These are phyloP conservation scores for Linum trigynum DNA, from an alignment of 345 rosid genomes.

Conservation along the genomic window DNA sequence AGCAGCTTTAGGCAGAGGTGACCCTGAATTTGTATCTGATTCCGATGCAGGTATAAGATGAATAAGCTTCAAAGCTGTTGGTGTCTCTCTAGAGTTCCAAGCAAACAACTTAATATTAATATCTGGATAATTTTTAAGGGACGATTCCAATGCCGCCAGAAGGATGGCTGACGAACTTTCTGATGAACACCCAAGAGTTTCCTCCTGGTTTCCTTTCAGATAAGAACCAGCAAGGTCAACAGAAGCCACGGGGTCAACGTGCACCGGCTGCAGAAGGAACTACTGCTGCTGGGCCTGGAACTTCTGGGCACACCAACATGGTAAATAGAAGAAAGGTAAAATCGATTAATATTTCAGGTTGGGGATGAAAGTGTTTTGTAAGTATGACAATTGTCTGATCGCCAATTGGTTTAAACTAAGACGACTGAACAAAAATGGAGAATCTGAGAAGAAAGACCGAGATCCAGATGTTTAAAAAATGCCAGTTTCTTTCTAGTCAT, in stretches of 20 bases:
- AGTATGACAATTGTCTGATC: too few relatives aligned
- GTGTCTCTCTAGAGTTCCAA: too few relatives aligned
- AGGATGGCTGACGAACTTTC: constrained; percentile 11
- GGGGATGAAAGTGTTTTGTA: too few relatives aligned
- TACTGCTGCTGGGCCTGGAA: constrained; percentile 8
- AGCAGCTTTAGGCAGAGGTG: not conserved
- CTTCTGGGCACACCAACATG: not conserved
- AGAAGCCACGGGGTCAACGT: constrained; percentile 1
- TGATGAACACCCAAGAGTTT: constrained; percentile 13
- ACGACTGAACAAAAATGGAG: too few relatives aligned
- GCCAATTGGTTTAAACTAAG: too few relatives aligned
- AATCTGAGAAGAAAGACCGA: too few relatives aligned
- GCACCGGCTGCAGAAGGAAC: constrained; percentile 4
- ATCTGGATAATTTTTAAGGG: constrained; percentile 9
- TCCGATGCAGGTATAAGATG: too few relatives aligned
- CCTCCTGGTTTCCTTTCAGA: constrained; percentile 10
- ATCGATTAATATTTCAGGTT: too few relatives aligned
- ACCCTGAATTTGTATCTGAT: too few relatives aligned
- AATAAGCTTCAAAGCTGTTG: too few relatives aligned
- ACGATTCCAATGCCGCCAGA: not conserved
- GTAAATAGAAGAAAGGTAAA: not conserved
- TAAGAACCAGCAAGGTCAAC: constrained; percentile 7
- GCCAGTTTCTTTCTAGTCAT: not conserved
- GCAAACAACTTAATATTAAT: too few relatives aligned
- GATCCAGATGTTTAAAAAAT: too few relatives aligned